Conservation (phyloP, 352 stramenopile species). For the Pythium brachiatum region DNA sequence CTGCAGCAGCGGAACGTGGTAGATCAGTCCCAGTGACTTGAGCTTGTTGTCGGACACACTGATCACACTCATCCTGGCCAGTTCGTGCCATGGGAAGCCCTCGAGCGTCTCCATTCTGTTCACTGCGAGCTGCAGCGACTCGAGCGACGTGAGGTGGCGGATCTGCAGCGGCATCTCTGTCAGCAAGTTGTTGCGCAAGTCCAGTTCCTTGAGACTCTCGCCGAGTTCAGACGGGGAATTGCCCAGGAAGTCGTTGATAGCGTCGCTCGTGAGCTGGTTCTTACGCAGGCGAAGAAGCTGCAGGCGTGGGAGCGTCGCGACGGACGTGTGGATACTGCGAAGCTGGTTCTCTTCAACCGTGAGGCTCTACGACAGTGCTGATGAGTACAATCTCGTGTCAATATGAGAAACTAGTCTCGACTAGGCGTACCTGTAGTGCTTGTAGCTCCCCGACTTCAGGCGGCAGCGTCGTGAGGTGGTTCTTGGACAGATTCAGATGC, state of each 20-base stretch:
- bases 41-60: conserved; percentile 83
- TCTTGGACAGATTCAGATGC: conserved; percentile 71
- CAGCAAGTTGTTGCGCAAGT: conserved; percentile 72
- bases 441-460: conserved; percentile 41
- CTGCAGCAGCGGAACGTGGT: conserved; percentile 48
- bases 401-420: too few relatives aligned
- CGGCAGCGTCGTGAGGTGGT: conserved; percentile 46
- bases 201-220: conserved; percentile 46
- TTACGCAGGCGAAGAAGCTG: conserved; percentile 69
- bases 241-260: conserved; percentile 42
- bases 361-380: conserved; percentile 39
- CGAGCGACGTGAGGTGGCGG: conserved; percentile 34
- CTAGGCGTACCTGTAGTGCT: conserved; percentile 38
- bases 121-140: conserved; percentile 66
- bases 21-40: conserved; percentile 57
- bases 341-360: conserved; percentile 69
- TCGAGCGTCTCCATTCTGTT: conserved; percentile 77
- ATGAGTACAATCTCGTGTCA: not conserved
- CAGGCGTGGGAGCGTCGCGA: conserved; percentile 46
- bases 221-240: conserved; percentile 2
- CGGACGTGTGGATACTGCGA: conserved; percentile 36
- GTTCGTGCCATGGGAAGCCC: conserved; percentile 49
- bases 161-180: conserved; percentile 39
- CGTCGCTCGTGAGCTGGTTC: conserved; percentile 56
- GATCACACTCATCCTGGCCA: conserved; percentile 48